Percentiles rank a stretch among this genome's conserved stretches.
Evolutionary conservation across 306 rosid genomes (phyloP).

Genomic region (Inga leiocalycina): DNA sequence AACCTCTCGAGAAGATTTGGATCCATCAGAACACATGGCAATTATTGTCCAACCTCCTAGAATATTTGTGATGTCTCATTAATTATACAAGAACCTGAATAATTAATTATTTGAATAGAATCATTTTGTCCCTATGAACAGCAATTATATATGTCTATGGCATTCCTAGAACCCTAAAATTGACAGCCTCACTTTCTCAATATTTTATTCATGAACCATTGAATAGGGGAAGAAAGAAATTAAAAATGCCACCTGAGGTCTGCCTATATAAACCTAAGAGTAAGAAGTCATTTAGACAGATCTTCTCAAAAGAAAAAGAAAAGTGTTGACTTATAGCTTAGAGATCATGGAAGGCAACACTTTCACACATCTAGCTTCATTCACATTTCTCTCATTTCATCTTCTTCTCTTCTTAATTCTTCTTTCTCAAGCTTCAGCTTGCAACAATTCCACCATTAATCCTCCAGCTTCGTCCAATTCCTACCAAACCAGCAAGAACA

Average conservation of each 20-base stretch:
- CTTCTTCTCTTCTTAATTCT: constrained; percentile 12
- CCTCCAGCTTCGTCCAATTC: background rate
- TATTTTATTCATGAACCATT: background rate
- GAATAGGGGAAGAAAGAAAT: background rate
- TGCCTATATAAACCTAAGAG: constrained; percentile 28
- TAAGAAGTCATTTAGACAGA: background rate
- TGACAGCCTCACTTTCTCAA: background rate
- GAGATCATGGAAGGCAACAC: constrained; percentile 33
- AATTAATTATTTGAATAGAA: background rate
- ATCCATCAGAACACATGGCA: background rate
- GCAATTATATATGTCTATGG: background rate
- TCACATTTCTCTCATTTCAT: constrained; percentile 13
- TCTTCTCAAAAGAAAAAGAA: background rate
- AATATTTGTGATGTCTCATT: background rate
- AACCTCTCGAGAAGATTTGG: background rate
- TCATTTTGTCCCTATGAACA: background rate
- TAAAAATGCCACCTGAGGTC: background rate
- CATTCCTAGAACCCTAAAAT: background rate
- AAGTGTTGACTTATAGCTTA: background rate
- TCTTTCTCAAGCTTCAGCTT: constrained; percentile 20
- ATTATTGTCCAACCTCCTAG: background rate
- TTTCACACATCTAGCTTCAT: background rate
- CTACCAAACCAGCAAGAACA: background rate
- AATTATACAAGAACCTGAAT: background rate
- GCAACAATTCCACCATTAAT: background rate